Evolutionary conservation across 2,329 filamentous ascomycete species (phyloP), one percentile per base, ranked within the genome.

Genomic region (Penicillium sp.): DNA sequence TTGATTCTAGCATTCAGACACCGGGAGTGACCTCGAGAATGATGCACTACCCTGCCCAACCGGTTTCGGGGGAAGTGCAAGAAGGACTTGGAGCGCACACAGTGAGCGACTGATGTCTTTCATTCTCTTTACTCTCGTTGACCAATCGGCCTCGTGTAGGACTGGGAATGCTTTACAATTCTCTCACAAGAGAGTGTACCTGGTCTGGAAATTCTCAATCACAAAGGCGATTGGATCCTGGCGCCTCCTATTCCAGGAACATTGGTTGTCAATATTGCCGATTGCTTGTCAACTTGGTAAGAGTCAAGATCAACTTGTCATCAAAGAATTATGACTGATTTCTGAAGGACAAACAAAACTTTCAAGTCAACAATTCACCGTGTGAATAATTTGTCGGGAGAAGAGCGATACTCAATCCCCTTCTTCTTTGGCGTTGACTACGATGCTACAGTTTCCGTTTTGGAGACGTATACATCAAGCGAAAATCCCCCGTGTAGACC

Each of bases 361-460:
- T 79, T 77, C 58, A 74, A 72, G 49, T 77, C 73, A 2, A 78
- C 76, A 14, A 58, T 75, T 10, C 77, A 79, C 55, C 70, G 77
- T 0, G 77, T 76, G 1, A 76, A 76, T 44, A 79, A 79, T 60
- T 54, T 72, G 7, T 74, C 73, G 1, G 75, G 73, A 0, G 49
- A 71, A 43, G 75, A 79, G 60, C 64, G 77, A 0, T 78, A 77
- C 56, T 74, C 70, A 4, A 74, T 78, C 24, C 75, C 76, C 0
- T 76, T 79, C 43, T 79, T 79, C 65, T 78, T 77, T 58, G 70
- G 70, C 0, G 73, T 78, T 0, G 76, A 79, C 56, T 77, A 78
- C 19, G 72, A 78, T 56, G 60, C 65, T 0, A 70, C 77, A 63
- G 63, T 72, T 64, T 56, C 59, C 2, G 67, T 67, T 6, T 16